Evolutionary conservation across 2,329 filamentous ascomycete species (phyloP).

Genomic region (Periconia sp.): DNA sequence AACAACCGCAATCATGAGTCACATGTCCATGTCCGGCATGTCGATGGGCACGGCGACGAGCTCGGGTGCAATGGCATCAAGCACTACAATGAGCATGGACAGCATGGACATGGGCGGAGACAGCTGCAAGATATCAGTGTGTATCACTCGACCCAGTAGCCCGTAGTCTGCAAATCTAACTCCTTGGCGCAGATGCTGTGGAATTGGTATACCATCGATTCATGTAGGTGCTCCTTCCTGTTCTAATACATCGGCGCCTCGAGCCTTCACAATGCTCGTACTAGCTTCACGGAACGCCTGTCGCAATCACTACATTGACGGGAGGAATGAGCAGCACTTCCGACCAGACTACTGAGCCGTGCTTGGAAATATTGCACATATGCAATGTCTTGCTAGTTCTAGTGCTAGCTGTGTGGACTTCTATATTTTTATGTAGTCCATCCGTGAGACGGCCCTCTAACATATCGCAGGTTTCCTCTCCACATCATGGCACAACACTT

Average conservation of each 20-base stretch:
- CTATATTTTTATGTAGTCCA: no score
- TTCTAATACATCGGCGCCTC: no score
- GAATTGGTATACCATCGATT: slow-evolving; percentile 77
- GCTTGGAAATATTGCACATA: no score
- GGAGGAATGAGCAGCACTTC: no score
- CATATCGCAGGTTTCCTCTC: slow-evolving; percentile 64
- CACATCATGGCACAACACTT: slow-evolving; percentile 72
- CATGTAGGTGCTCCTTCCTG: slow-evolving; percentile 52
- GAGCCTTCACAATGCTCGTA: no score
- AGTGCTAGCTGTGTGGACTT: no score
- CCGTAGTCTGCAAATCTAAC: slow-evolving; percentile 5
- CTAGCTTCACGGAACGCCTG: no score
- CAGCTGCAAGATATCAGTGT: slow-evolving; percentile 42
- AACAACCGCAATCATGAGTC: slow-evolving; percentile 12
- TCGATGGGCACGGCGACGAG: slow-evolving; percentile 22
- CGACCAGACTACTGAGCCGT: no score
- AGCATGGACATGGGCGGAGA: slow-evolving; percentile 24
- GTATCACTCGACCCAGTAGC: background rate
- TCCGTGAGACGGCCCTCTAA: no score
- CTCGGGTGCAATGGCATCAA: slow-evolving; percentile 27
- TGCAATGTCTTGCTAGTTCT: no score
- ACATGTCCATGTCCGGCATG: slow-evolving; percentile 13
- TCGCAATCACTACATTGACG: no score
- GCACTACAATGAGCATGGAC: slow-evolving; percentile 13
- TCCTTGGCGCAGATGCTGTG: slow-evolving; percentile 72